A percentile compares a stretch with the other conserved stretches of the same genome.
Evolutionary conservation across 164 flowering plant genomes (phyloP).

Genomic region (Nymphaea colorata): DNA sequence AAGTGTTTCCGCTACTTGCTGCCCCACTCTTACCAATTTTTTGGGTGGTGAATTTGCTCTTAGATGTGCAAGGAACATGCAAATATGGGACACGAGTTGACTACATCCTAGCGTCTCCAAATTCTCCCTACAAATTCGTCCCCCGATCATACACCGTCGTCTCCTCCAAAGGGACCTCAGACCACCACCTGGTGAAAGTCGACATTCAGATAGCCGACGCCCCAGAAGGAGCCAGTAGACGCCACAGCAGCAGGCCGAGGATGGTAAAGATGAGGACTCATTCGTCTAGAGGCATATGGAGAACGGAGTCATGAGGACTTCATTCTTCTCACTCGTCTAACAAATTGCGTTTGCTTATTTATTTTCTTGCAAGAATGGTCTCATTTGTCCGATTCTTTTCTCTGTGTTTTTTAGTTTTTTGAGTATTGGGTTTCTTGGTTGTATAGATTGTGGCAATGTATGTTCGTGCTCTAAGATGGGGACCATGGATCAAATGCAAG

Average conservation of each 20-base stretch:
- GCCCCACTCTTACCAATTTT: not conserved
- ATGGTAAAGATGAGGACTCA: slow-evolving; percentile 18
- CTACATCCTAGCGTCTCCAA: slow-evolving; percentile 62
- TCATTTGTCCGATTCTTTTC: not conserved
- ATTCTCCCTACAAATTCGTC: slow-evolving; percentile 63
- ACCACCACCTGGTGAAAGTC: slow-evolving; percentile 90
- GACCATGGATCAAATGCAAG: not conserved
- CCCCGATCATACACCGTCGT: slow-evolving; percentile 81
- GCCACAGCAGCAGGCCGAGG: slow-evolving; percentile 10
- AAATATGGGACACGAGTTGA: slow-evolving; percentile 94
- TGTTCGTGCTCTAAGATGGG: not conserved
- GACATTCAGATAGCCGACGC: slow-evolving; percentile 28
- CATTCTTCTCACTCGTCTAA: not conserved
- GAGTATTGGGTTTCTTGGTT: not conserved
- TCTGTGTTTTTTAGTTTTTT: not conserved
- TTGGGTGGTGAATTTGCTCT: not conserved
- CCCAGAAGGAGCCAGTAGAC: slow-evolving; percentile 5
- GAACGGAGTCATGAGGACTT: slow-evolving; percentile 5
- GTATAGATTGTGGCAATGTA: not conserved
- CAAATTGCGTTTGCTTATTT: not conserved
- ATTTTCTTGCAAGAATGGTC: not conserved
- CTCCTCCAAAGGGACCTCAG: slow-evolving; percentile 96
- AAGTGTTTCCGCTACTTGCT: not conserved
- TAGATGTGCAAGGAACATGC: slow-evolving; percentile 98
- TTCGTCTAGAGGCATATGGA: slow-evolving; percentile 28